Evolutionary conservation across 345 rosid genomes (phyloP).

Genomic region (Camelina sativa): DNA sequence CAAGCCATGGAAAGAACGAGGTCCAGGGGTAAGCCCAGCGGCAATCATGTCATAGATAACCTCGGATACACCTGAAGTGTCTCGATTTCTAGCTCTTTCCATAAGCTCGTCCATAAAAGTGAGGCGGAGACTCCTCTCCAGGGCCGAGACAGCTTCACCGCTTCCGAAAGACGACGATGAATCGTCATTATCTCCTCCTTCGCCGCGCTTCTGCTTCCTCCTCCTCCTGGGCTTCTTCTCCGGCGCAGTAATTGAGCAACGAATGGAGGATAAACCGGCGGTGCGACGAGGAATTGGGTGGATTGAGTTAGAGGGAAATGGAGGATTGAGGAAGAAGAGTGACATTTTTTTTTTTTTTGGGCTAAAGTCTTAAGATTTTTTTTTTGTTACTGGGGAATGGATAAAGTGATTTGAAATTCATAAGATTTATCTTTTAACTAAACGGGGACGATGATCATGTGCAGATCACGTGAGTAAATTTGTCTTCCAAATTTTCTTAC

Average conservation of each 20-base stretch:
- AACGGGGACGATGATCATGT: not conserved
- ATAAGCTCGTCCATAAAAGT: conserved; percentile 94
- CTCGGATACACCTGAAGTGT: conserved; percentile 64
- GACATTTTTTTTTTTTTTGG: conserved; percentile 31
- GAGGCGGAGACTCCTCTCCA: conserved; percentile 82
- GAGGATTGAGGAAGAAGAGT: conserved; percentile 42
- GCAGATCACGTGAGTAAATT: conserved; percentile 10
- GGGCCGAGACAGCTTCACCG: conserved; percentile 46
- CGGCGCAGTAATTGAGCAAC: conserved; percentile 44
- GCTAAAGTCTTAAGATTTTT: not conserved
- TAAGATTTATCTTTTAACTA: too few species aligned
- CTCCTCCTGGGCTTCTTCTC: conserved; percentile 49
- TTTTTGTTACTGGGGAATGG: conserved; percentile 37
- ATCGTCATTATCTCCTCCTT: conserved; percentile 32
- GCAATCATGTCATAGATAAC: conserved; percentile 96
- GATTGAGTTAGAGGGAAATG: conserved; percentile 45
- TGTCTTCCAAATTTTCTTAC: not conserved
- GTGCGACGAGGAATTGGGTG: conserved; percentile 40
- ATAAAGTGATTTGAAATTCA: conserved; percentile 38
- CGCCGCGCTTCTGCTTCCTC: conserved; percentile 45
- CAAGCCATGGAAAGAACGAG: conserved; percentile 92
- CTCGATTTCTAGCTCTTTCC: conserved; percentile 77
- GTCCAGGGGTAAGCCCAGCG: conserved; percentile 90
- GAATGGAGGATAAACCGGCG: conserved; percentile 20
- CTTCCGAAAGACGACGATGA: conserved; percentile 11